Evolutionary conservation across 768 basidiomycete species (phyloP), one percentile per base, ranked within the genome.

Genomic region (Pulveroboletus ravenelii): DNA sequence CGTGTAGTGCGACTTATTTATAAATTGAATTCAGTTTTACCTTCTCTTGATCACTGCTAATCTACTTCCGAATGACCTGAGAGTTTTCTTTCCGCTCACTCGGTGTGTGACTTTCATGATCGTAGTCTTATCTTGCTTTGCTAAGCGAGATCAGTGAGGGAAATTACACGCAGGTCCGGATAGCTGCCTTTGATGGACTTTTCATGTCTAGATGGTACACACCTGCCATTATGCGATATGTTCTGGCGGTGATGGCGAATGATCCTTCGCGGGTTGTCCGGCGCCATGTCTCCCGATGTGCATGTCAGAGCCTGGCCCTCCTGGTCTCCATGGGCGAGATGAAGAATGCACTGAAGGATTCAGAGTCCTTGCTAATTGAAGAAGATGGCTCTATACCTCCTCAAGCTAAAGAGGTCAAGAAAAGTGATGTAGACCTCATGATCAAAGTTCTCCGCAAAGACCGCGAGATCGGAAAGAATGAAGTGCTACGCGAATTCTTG

Each of bases 161-260:
- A 36, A 96, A 97, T 63, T 93, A 87, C 59, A 86, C 85, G 3
- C 87, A 90, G 63, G 89, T 99, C 40, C 86, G 96, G 41, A 79
- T 92, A 40, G 85, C 89, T 5, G 95, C 96, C 4, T 96, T 99
- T 59, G 96, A 99, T 68, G 89, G 91, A 31, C 77, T 98, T 10
- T 85, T 95, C 75, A 71, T 93, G 65, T 87, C 87, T 50, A 85
- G 92, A 48, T 87, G 93, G 92, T 85, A 91, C 65, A 77, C 85
- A 2, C 84, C 84, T 32, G 79, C 82, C 61, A 83, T 94, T 59
- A 88, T 90, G 81, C 81, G 82, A 13, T 97, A 97, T 62, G 75
- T 97, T 55, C 77, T 95, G 43, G 80, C 89, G 10, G 87, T 96
- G 50, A 84, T 95, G 73, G 81, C 85, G 8, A 79, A 85, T 61